Evolutionary conservation across 1,284 basidiomycete species (phyloP), one percentile per base, ranked within the genome.

Genomic region (Trichosporon faecale): DNA sequence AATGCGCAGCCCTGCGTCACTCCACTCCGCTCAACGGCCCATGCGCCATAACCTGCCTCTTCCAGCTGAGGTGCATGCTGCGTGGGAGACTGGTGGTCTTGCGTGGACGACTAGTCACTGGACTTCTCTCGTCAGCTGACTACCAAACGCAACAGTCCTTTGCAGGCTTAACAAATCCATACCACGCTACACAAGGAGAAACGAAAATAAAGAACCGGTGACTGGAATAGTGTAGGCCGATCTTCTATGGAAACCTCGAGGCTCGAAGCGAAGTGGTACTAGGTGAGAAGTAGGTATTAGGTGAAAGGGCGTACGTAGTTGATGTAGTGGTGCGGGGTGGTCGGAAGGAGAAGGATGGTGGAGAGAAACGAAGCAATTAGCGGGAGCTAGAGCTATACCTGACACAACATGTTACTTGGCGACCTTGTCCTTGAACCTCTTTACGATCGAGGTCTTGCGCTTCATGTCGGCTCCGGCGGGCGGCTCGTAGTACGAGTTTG

Each of bases 381-480:
- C 2, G 18, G 18, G 44, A 46, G 44, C 44, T 21, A 18, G 40
- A 46, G 35, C 35, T 37, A 37, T 37, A 46, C 44, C 44, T 18
- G 44, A 7, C 18, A 18, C 44, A 46, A 46, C 44, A 46, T n/a
- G 44, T 46, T 68, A 71, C 67, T 71, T 73, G 46, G 61, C 70
- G 31, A 83, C 80, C 68, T 75, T 77, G 46, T 81, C 82, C 72
- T 73, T 80, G 66, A 84, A 65, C 74, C 82, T 81, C 76, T 82
- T 83, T 40, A 84, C 79, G 72, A 84, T 74, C 27, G 76, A 78
- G 64, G 80, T 76, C 74, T 82, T 83, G 70, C 82, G 76, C 75
- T 77, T 80, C 29, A 83, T 70, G 18, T 33, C 23, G 12, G 31
- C 35, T 12, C 29, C 49, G 29, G 65, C 25, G 6, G n/a, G n/a